A percentile compares a stretch with the other conserved stretches of the same genome.
These are phyloP conservation scores for Pseudocercospora fijiensis DNA, from an alignment of 2,329 filamentous ascomycete species.

Conservation along the genomic window DNA sequence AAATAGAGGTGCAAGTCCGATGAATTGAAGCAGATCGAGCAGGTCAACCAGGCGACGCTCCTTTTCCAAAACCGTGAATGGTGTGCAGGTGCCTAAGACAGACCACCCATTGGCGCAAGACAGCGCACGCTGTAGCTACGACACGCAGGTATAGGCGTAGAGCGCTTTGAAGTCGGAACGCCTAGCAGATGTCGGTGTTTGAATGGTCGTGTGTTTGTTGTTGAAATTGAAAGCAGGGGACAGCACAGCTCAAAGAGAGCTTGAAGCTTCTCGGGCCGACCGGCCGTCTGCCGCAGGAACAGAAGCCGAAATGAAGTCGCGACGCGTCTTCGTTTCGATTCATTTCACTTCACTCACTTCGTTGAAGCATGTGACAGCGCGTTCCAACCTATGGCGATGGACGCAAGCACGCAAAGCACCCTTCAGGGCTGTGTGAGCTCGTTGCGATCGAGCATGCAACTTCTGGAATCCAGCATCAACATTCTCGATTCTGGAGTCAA, in stretches of 20 bases:
- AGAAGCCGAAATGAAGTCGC: background rate
- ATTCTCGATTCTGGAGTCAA: conserved; percentile 62
- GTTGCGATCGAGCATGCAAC: conserved; percentile 59
- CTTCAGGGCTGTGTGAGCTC: conserved; percentile 61
- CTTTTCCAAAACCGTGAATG: background rate
- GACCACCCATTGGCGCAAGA: background rate
- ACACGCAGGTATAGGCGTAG: too few relatives aligned
- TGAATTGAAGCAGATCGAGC: background rate
- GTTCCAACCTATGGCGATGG: conserved; percentile 27
- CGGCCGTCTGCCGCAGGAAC: background rate
- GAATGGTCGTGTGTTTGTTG: background rate
- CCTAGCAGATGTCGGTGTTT: background rate
- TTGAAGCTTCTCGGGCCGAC: background rate
- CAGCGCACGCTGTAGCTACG: background rate
- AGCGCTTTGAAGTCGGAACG: background rate
- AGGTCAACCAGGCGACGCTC: background rate
- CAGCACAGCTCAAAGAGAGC: background rate
- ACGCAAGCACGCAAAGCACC: conserved; percentile 30
- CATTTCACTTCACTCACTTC: background rate
- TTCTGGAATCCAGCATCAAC: conserved; percentile 62
- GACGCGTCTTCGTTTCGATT: too few relatives aligned
- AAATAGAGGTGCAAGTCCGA: background rate
- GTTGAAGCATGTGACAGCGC: background rate
- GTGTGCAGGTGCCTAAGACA: background rate
- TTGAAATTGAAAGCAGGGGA: background rate